Conservation (phyloP, 2,329 filamentous ascomycete species). For the Colletotrichum sp. region DNA sequence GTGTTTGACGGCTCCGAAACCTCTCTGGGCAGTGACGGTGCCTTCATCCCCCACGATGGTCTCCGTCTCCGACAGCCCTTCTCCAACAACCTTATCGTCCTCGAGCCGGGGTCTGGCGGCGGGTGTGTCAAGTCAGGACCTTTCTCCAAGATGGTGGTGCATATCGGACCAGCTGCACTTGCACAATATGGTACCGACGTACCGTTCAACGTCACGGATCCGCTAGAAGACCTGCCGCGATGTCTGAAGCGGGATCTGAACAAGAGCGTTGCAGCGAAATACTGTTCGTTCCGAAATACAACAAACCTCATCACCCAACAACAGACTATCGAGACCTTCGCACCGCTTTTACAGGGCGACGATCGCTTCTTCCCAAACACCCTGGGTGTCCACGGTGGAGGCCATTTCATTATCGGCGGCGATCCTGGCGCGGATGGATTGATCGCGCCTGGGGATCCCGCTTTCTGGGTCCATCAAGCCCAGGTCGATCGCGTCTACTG, state of each 20-base stretch:
- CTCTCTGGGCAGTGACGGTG: slow-evolving; percentile 44
- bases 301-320: slow-evolving; percentile 35
- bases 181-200: slow-evolving; percentile 19
- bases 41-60: slow-evolving; percentile 28
- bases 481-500: slow-evolving; percentile 52
- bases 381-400: slow-evolving; percentile 42
- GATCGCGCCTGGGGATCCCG: slow-evolving; percentile 48
- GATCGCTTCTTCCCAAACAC: slow-evolving; percentile 29
- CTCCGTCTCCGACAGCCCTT: slow-evolving; percentile 20
- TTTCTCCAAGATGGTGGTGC: slow-evolving; percentile 43
- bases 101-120: slow-evolving; percentile 54
- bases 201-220: slow-evolving; percentile 23
- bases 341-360: slow-evolving; percentile 39
- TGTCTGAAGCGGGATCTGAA: slow-evolving; percentile 45
- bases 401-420: slow-evolving; percentile 48
- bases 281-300: slow-evolving; percentile 28
- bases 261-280: slow-evolving; percentile 23
- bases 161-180: slow-evolving; percentile 36
- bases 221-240: slow-evolving; percentile 43
- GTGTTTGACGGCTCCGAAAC: slow-evolving; percentile 45
- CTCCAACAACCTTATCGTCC: slow-evolving; percentile 25
- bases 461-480: slow-evolving; percentile 50
- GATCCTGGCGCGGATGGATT: slow-evolving; percentile 51
- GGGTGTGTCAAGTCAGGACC: slow-evolving; percentile 42
- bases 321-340: slow-evolving; percentile 29